Conservation (phyloP, 2,329 filamentous ascomycete species). For the Monilinia vaccinii-corymbosi region DNA sequence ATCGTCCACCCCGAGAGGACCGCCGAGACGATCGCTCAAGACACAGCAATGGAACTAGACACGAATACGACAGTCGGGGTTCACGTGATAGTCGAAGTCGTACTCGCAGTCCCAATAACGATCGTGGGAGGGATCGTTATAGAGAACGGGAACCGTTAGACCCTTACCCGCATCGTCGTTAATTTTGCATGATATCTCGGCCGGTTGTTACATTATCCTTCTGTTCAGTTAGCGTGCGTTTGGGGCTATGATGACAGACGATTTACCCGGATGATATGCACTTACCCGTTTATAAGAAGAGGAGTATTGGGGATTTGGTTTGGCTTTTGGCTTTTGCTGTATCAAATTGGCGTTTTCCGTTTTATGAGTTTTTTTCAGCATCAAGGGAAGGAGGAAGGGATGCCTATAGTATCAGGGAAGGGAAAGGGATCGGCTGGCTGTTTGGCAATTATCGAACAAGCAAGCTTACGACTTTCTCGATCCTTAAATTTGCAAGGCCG, state of each 20-base stretch:
- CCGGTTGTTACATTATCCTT: background rate
- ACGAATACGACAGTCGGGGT: slow-evolving; percentile 34
- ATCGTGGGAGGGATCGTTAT: slow-evolving; percentile 34
- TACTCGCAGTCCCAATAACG: slow-evolving; percentile 36
- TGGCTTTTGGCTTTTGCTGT: background rate
- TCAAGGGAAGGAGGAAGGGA: background rate
- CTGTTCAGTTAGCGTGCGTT: slow-evolving; percentile 6
- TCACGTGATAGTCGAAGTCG: slow-evolving; percentile 31
- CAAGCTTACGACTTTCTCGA: background rate
- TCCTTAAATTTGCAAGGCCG: background rate
- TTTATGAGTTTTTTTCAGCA: background rate
- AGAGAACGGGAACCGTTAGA: slow-evolving; percentile 32
- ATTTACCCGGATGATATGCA: background rate
- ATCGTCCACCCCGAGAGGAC: slow-evolving; percentile 32
- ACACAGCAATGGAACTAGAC: slow-evolving; percentile 31
- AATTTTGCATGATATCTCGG: background rate
- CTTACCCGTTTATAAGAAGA: background rate
- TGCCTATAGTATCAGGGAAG: background rate
- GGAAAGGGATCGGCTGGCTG: background rate
- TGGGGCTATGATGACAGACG: background rate
- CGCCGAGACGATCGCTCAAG: slow-evolving; percentile 23
- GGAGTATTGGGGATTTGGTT: background rate
- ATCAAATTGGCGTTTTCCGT: slow-evolving; percentile 2
- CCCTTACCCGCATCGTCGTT: slow-evolving; percentile 11
- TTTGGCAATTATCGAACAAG: background rate